Evolutionary conservation across 768 basidiomycete species (phyloP), one percentile per base, ranked within the genome.

Genomic region (Leccinum rimulosum): DNA sequence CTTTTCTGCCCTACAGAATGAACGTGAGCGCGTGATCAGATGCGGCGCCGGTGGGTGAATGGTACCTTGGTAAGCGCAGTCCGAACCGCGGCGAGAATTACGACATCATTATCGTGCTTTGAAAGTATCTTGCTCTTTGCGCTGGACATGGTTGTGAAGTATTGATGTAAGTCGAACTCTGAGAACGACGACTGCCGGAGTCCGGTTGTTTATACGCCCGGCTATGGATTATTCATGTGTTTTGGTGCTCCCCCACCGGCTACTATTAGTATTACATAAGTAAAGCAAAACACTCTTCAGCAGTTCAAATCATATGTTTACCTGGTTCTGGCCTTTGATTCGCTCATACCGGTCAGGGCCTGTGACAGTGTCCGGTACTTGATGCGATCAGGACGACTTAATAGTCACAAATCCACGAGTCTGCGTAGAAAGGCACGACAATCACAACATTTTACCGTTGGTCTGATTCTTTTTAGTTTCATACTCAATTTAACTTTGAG

Each of bases 51-150:
- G 31, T 3, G 43, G 33, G 43, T 45, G 11, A 19, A 45, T 48
- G 9, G 55, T 35, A 91, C 93, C 82, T 95, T 96, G 31, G 95
- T 97, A 60, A 96, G 81, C 27, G 97, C 92, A 49, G 95, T 93
- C 62, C 97, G 87, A 51, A 93, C 83, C 22, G 95, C 95, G 11
- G 86, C 77, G 68, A 93, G 85, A 70, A 98, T 90, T 63, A 98
- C 96, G 14, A 98, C 88, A 74, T 96, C 94, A 71, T 91, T 82
- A 61, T 89, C 87, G 66, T 83, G 77, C 77, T 92, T 88, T 67
- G 83, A 77, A 52, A 93, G 82, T 25, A 93, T 63, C 59, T 78
- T 78, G 25, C 85, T 77, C 70, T 84, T 89, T 57, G 80, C 79
- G 55, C 53, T 59, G 15, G 72, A 61, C 64, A 73, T 72, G 58